Base-by-base conservation (phyloP, 192 early-diverging fungal species). In the Rhizoclosmatium globosum region DNA sequence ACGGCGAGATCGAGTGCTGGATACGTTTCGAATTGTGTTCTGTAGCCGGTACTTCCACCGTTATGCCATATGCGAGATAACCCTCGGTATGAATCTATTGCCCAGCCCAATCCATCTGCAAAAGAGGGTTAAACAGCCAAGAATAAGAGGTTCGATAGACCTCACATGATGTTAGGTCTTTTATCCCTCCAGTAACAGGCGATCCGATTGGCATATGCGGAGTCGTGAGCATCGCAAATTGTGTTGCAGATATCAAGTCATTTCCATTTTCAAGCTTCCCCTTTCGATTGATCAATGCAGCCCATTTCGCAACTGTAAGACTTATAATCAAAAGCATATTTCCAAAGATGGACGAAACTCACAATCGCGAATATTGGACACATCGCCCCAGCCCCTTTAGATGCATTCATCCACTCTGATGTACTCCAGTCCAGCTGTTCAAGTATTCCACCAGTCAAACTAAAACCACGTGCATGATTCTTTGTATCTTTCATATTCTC, bases 231-330 rank as follows among this genome's bases (percentile, higher is more conserved):
- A 44, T 17, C 13, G 68, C 44, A 21, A 76, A 76, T 17, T 58
- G 42, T 23, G 9, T 15, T 21, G 19, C 59, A 21, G 74, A 76
- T 19, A 76, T n/a, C 11, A 76, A n/a, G 17, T 38, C 61, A 41
- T 19, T 58, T 47, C 74, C 74, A n/a, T 76, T 42, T 13, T 43
- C 44, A 44, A 42, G 13, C 6, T 42, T n/a, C 17, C 61, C 74
- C 21, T 38, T 76, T 6, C 41, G 19, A 42, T 65, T 38, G 9
- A 76, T 47, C 44, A 76, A 76, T 11, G 59, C 41, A 38, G 45
- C 59, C 74, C 74, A 76, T 64, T 76, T 76, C 19, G 74, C 59
- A 17, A 76, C 74, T 76, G 7, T 2, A 4, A 44, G 9, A 76
- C 23, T 23, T n/a, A 66, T 76, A 23, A 67, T 60, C 31, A 60